Evolutionary conservation across 1,139 yeast species (phyloP).

Genomic region (Blastobotrys ciferrii): DNA sequence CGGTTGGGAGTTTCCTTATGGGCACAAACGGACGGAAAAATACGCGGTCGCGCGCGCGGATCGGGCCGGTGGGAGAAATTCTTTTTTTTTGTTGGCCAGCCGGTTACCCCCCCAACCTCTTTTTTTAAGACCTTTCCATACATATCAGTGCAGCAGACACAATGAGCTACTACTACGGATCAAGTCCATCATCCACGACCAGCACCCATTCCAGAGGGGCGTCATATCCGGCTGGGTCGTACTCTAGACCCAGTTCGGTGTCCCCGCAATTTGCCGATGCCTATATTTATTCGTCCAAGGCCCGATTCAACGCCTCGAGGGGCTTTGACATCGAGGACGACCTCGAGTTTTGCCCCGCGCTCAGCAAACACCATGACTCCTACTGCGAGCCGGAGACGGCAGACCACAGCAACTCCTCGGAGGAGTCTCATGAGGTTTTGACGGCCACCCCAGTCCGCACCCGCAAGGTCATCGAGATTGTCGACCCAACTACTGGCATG

Average conservation of each 20-base stretch:
- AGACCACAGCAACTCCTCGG: constrained; percentile 17
- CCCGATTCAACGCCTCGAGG: constrained; percentile 59
- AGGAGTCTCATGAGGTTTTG: constrained; percentile 20
- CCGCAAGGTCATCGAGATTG: constrained; percentile 60
- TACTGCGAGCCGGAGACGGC: constrained; percentile 3
- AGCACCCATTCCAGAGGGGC: constrained; percentile 15
- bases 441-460: constrained; percentile 25
- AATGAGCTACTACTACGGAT: constrained; percentile 17
- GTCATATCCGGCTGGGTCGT: constrained; percentile 12
- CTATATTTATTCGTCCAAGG: constrained; percentile 23
- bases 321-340: constrained; percentile 73
- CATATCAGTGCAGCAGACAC: constrained; percentile 19
- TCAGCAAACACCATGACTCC: constrained; percentile 17
- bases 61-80: not conserved
- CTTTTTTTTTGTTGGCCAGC: constrained; percentile 1
- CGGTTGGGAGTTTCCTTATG: too few relatives aligned
- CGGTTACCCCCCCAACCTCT: constrained; percentile 9
- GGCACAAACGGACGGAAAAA: constrained; percentile 4
- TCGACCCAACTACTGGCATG: constrained; percentile 74
- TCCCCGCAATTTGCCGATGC: constrained; percentile 33
- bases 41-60: not conserved
- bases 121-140: not conserved
- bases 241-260: constrained; percentile 31
- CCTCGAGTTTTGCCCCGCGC: constrained; percentile 55
- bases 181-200: constrained; percentile 14